Conservation (phyloP, 345 rosid genomes). For the Citrus sp. region DNA sequence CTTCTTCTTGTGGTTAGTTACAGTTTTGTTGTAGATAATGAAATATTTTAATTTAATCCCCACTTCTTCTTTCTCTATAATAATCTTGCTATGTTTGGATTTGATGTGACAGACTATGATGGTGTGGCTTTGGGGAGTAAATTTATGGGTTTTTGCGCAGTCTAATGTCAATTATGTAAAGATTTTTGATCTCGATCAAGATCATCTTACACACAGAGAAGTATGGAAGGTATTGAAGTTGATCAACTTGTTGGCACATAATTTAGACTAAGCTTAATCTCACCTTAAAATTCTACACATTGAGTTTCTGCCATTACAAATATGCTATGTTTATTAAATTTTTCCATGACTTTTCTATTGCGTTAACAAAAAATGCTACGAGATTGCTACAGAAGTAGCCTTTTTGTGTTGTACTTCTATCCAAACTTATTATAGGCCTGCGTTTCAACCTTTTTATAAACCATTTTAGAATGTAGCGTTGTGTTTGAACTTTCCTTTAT, state of each 20-base stretch:
- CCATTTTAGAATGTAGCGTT: not conserved
- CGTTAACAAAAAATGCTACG: not conserved
- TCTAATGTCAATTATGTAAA: slow-evolving; percentile 74
- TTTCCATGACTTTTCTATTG: not conserved
- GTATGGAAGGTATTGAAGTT: slow-evolving; percentile 80
- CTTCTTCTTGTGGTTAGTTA: slow-evolving; percentile 91
- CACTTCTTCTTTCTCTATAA: not conserved
- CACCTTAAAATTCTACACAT: not conserved
- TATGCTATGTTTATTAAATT: not conserved
- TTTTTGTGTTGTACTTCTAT: not conserved
- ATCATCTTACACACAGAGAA: slow-evolving; percentile 84
- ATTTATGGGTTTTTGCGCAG: slow-evolving; percentile 81
- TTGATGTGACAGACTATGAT: slow-evolving; percentile 64
- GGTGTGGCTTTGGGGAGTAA: slow-evolving; percentile 99
- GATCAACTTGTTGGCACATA: not conserved
- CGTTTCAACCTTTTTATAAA: not conserved
- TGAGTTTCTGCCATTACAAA: not conserved
- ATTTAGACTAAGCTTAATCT: not conserved
- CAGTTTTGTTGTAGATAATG: not conserved
- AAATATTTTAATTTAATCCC: not conserved
- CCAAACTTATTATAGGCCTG: not conserved
- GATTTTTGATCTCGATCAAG: slow-evolving; percentile 78
- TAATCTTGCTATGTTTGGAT: slow-evolving; percentile 9
- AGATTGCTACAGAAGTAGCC: not conserved
- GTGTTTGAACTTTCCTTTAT: not conserved